Percentiles rank a stretch among this genome's conserved stretches.
These are phyloP conservation scores for Venturia nashicola DNA, from an alignment of 2,329 filamentous ascomycete species.

Conservation along the genomic window DNA sequence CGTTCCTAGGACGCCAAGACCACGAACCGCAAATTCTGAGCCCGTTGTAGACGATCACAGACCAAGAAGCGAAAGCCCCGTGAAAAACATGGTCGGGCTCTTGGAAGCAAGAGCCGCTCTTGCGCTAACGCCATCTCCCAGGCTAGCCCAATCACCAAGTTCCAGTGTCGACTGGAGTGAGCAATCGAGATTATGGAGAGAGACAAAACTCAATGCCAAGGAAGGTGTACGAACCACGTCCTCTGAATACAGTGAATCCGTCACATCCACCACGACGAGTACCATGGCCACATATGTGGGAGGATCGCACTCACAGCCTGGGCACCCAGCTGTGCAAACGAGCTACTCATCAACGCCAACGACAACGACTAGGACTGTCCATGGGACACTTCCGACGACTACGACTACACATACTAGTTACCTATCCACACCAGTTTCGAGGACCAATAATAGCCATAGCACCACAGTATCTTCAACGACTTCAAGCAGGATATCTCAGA, in stretches of 20 bases:
- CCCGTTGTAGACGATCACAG: neutral
- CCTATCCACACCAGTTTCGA: neutral
- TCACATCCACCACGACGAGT: neutral
- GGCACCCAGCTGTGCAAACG: neutral
- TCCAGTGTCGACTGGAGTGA: constrained; percentile 16
- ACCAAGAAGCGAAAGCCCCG: constrained; percentile 3
- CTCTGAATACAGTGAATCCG: neutral
- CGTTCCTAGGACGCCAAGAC: neutral
- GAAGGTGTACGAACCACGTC: constrained; percentile 10
- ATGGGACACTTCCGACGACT: neutral
- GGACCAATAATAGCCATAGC: neutral
- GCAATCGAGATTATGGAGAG: constrained; percentile 18
- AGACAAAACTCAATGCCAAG: constrained; percentile 18
- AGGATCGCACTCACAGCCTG: neutral
- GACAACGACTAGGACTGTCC: neutral
- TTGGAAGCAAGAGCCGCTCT: constrained; percentile 1
- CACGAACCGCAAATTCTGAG: neutral
- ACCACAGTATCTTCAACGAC: neutral
- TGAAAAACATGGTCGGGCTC: constrained; percentile 3
- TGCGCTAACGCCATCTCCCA: neutral
- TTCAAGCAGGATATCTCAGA: neutral
- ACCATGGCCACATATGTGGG: neutral
- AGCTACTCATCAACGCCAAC: neutral
- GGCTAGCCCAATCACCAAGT: neutral
- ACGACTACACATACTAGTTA: neutral